phyloP scores from a whole-genome alignment of 2,329 filamentous ascomycete genomes.

The Nigrospora osmanthi region DNA sequence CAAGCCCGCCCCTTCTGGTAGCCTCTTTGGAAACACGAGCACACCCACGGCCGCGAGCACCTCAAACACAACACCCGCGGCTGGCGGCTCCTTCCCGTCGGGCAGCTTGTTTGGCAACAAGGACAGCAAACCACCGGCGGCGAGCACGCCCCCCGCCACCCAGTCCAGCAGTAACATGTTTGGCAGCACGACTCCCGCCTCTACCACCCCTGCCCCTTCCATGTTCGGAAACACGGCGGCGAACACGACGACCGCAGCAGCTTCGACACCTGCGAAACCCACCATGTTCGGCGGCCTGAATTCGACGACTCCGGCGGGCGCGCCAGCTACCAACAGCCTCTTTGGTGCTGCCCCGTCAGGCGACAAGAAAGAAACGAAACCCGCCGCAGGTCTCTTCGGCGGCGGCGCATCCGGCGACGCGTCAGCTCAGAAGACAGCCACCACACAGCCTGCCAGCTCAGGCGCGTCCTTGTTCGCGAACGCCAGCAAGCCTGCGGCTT shows the following conservation, averaged over 20 bases:
- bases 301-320: conserved; percentile 48
- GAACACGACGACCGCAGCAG: conserved; percentile 11
- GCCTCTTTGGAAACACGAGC: conserved; percentile 21
- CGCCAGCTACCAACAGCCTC: conserved; percentile 30
- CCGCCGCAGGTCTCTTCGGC: conserved; percentile 14
- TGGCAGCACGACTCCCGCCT: conserved; percentile 8
- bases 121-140: conserved; percentile 11
- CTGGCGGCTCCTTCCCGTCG: conserved; percentile 10
- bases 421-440: conserved; percentile 17
- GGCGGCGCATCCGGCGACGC: conserved; percentile 19
- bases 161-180: conserved; percentile 14
- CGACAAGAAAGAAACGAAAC: conserved; percentile 12
- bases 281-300: conserved; percentile 29
- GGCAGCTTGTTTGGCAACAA: conserved; percentile 19
- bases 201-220: conserved; percentile 6
- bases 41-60: conserved; percentile 15
- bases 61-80: conserved; percentile 14
- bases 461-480: conserved; percentile 9
- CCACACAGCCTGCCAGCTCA: conserved; percentile 14
- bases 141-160: conserved; percentile 10
- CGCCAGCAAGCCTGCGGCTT: not conserved
- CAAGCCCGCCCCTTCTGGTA: conserved; percentile 9
- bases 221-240: conserved; percentile 13
- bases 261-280: conserved; percentile 39
- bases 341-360: conserved; percentile 11